Percentiles rank a stretch among this genome's conserved stretches.
Conservation (phyloP, 345 rosid species). For the Salix udensis region DNA sequence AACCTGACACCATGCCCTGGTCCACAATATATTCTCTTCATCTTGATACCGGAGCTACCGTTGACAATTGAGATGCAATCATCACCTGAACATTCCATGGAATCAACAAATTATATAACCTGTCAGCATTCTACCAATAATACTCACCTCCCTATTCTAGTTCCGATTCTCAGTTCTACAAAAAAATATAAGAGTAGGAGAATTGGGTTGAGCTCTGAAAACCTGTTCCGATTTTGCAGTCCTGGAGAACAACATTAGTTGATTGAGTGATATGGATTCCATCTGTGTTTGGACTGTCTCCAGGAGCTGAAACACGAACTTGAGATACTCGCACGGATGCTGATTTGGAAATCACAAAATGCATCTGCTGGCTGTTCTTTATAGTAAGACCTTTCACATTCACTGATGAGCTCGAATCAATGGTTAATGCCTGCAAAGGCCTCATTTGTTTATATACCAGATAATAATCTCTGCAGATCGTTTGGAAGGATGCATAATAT, state of each 20-base stretch:
- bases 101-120: conserved; percentile 12
- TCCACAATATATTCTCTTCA: conserved; percentile 85
- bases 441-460: conserved; percentile 17
- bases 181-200: conserved; percentile 1
- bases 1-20: conserved; percentile 99
- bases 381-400: conserved; percentile 72
- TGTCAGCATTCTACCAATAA: background rate
- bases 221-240: conserved; percentile 98
- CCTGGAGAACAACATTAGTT: conserved; percentile 69
- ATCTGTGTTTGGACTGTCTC: conserved; percentile 95
- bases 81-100: conserved; percentile 58
- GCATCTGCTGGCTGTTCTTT: conserved; percentile 92
- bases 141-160: background rate
- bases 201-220: conserved; percentile 3
- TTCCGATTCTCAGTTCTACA: background rate
- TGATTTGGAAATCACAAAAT: conserved; percentile 68
- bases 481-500: conserved; percentile 5
- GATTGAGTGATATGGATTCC: conserved; percentile 85
- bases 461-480: background rate
- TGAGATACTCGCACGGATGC: conserved; percentile 54
- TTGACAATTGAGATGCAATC: conserved; percentile 85
- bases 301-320: conserved; percentile 74
- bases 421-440: conserved; percentile 74
- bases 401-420: conserved; percentile 78
- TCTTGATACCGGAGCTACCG: conserved; percentile 70